Conservation (phyloP, 2,329 filamentous ascomycete species). For the Alternaria novae-zelandiae region DNA sequence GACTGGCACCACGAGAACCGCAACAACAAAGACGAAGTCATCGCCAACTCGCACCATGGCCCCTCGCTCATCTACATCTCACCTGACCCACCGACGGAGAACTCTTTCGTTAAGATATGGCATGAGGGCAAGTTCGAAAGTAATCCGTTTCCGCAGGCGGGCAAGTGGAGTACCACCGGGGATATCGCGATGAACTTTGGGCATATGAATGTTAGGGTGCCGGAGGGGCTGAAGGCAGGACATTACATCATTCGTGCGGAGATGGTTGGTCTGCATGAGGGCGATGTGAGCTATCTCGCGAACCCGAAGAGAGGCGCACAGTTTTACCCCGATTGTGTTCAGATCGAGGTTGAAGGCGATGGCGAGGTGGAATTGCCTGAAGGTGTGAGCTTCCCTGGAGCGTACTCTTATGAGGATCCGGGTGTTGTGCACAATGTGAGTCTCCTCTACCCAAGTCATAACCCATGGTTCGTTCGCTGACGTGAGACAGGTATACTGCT, state of each 20-base stretch:
- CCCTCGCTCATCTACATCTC: slow-evolving; percentile 52
- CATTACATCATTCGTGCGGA: slow-evolving; percentile 53
- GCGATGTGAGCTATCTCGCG: slow-evolving; percentile 35
- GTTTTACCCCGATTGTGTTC: slow-evolving; percentile 53
- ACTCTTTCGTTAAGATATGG: slow-evolving; percentile 51
- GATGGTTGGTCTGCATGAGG: slow-evolving; percentile 54
- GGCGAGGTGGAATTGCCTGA: slow-evolving; percentile 39
- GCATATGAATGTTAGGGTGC: slow-evolving; percentile 42
- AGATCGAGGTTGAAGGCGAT: slow-evolving; percentile 47
- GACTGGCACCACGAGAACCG: slow-evolving; percentile 51
- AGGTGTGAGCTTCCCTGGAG: slow-evolving; percentile 55
- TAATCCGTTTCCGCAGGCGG: slow-evolving; percentile 39
- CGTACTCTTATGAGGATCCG: slow-evolving; percentile 47
- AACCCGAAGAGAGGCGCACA: slow-evolving; percentile 44
- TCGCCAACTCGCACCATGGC: slow-evolving; percentile 33
- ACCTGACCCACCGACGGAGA: slow-evolving; percentile 46
- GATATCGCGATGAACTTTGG: slow-evolving; percentile 32
- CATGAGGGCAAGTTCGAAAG: slow-evolving; percentile 47
- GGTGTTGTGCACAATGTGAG: slow-evolving; percentile 47
- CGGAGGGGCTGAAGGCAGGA: slow-evolving; percentile 45
- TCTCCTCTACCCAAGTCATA: neutral
- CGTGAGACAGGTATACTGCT: slow-evolving; percentile 40
- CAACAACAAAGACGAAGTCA: slow-evolving; percentile 44
- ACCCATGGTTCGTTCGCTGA: too few relatives aligned
- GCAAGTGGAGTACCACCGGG: slow-evolving; percentile 43